These are phyloP conservation scores for Penicillium angulare DNA, from an alignment of 495 filamentous ascomycete species.

Conservation along the genomic window DNA sequence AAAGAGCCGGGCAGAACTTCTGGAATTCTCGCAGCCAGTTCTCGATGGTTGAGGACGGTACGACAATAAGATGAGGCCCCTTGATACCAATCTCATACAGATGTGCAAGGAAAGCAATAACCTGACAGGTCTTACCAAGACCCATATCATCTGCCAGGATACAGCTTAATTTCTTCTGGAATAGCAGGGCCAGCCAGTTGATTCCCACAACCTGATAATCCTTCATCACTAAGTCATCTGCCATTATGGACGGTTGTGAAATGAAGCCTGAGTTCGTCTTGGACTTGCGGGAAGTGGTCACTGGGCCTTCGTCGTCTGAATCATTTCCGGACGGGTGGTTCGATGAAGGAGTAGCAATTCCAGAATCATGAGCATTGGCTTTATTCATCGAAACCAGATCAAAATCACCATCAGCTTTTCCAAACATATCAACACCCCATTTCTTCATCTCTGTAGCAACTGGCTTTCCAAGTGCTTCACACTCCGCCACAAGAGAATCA, in stretches of 20 bases:
- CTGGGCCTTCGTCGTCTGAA: conserved; percentile 48
- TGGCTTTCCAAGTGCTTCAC: conserved; percentile 66
- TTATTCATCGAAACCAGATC: conserved; percentile 61
- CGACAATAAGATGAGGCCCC: conserved; percentile 84
- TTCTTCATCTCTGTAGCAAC: conserved; percentile 66
- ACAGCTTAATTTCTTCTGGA: conserved; percentile 70
- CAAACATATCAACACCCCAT: conserved; percentile 78
- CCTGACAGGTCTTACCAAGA: conserved; percentile 94
- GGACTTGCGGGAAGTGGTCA: conserved; percentile 35
- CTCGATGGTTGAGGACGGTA: conserved; percentile 88
- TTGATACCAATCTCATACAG: conserved; percentile 63
- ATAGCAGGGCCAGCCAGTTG: conserved; percentile 88
- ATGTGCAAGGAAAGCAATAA: conserved; percentile 88
- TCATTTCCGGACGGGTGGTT: conserved; percentile 40
- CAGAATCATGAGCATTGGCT: conserved; percentile 59
- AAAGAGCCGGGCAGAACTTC: conserved; percentile 75
- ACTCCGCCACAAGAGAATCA: conserved; percentile 71
- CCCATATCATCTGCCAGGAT: conserved; percentile 99
- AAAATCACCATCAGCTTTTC: conserved; percentile 63
- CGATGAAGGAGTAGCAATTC: conserved; percentile 65
- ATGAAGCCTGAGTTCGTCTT: conserved; percentile 43
- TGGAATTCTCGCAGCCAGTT: conserved; percentile 93
- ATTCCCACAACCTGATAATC: conserved; percentile 92
- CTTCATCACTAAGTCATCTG: conserved; percentile 69
- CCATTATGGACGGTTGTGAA: conserved; percentile 73